These are phyloP conservation scores for Acer campestre DNA, from an alignment of 345 rosid genomes.

Conservation along the genomic window DNA sequence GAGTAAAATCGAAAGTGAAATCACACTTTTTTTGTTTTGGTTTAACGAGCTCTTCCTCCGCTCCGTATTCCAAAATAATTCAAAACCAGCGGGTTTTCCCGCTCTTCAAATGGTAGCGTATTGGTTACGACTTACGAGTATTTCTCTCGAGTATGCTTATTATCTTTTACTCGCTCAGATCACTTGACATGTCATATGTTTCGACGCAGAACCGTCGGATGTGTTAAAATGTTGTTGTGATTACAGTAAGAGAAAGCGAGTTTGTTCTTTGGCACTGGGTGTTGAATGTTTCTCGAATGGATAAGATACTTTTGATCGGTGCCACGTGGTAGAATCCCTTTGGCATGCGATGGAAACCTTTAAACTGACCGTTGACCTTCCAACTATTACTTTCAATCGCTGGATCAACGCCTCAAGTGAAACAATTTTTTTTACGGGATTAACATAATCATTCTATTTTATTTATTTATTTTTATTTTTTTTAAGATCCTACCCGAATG, in stretches of 20 bases:
- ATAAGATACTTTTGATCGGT: neutral
- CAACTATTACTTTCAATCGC: neutral
- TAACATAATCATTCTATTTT: no score
- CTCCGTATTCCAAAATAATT: neutral
- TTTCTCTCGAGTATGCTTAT: no score
- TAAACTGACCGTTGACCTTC: neutral
- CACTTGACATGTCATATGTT: neutral
- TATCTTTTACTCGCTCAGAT: neutral
- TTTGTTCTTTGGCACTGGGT: neutral
- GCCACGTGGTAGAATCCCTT: neutral
- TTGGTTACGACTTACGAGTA: neutral
- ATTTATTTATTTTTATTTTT: no score
- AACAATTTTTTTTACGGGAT: no score
- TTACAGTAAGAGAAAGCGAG: neutral
- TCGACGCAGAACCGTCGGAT: no score
- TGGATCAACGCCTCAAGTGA: no score
- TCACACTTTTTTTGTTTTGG: no score
- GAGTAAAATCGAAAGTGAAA: no score
- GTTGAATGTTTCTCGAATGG: neutral
- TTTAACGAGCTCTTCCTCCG: no score
- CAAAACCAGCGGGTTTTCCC: constrained; percentile 12
- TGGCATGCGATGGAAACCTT: neutral
- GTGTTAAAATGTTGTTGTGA: neutral
- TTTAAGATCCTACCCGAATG: no score
- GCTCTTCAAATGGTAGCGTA: neutral